Percentiles rank a stretch among this genome's conserved stretches.
These are phyloP conservation scores for Wallacemonas sp. DNA, from an alignment of 208 protist genomes.

Conservation along the genomic window DNA sequence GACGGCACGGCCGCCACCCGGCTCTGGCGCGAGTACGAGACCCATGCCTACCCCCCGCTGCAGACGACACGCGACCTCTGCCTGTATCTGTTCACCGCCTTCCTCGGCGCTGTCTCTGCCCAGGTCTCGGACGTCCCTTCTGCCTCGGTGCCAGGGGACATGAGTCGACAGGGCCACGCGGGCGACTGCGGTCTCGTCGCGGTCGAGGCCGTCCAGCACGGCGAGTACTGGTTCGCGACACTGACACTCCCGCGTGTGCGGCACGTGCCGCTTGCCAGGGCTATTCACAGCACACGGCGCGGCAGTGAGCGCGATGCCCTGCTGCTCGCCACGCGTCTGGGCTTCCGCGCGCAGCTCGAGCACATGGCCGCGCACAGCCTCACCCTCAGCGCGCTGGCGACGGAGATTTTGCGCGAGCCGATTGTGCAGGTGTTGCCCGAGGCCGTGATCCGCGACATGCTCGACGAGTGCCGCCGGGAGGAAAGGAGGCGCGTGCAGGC, in stretches of 20 bases:
- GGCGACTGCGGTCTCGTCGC: too few relatives aligned
- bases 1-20: constrained; percentile 62
- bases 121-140: not conserved
- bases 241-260: constrained; percentile 56
- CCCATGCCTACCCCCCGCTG: constrained; percentile 44
- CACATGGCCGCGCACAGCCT: constrained; percentile 53
- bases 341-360: constrained; percentile 66
- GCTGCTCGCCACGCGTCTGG: constrained; percentile 64
- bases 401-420: constrained; percentile 52
- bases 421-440: constrained; percentile 69
- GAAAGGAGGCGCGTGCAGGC: not conserved
- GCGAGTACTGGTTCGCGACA: constrained; percentile 79
- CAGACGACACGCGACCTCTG: constrained; percentile 42
- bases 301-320: constrained; percentile 58
- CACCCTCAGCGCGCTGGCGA: constrained; percentile 45
- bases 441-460: constrained; percentile 39
- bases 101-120: constrained; percentile 46
- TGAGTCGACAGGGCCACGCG: too few relatives aligned
- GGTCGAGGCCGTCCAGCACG: constrained; percentile 49
- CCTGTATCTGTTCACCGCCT: constrained; percentile 68
- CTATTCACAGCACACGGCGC: constrained; percentile 60
- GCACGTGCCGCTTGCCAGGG: constrained; percentile 63
- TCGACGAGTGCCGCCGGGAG: constrained; percentile 21
- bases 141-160: too few relatives aligned
- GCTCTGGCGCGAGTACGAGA: constrained; percentile 88